Evolutionary conservation across 805 yeast species (phyloP).

Genomic region (Maudiozyma serrabonitensis): DNA sequence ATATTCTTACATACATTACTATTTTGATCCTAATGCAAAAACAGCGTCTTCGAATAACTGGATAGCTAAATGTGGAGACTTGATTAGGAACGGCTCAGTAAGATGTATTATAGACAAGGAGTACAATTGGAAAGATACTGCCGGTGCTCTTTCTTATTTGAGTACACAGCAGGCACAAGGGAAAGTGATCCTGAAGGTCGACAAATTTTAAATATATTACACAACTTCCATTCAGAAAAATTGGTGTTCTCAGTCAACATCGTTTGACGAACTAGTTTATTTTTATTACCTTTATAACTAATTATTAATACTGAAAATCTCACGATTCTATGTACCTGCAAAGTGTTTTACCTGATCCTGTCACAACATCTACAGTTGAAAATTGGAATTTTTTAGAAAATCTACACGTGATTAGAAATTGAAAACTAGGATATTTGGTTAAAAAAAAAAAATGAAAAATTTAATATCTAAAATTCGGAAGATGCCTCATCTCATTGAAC

Average conservation of each 20-base stretch:
- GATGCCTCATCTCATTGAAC: not conserved
- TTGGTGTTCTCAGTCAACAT: not conserved
- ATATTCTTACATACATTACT: slow-evolving; percentile 30
- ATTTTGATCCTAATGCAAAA: slow-evolving; percentile 27
- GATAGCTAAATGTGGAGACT: slow-evolving; percentile 34
- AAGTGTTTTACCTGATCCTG: too few species aligned
- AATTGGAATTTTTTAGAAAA: too few species aligned
- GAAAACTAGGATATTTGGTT: too few species aligned
- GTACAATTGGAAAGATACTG: slow-evolving; percentile 44
- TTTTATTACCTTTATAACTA: too few species aligned
- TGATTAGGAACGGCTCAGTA: slow-evolving; percentile 39
- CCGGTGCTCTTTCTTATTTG: slow-evolving; percentile 46
- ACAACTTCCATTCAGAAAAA: not conserved
- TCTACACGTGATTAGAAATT: too few species aligned
- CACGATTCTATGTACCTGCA: too few species aligned
- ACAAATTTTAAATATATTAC: slow-evolving; percentile 25
- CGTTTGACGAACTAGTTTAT: not conserved
- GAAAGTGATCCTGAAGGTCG: slow-evolving; percentile 49
- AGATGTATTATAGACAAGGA: slow-evolving; percentile 45
- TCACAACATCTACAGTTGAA: too few species aligned
- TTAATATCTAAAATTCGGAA: not conserved
- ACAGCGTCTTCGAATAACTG: slow-evolving; percentile 29
- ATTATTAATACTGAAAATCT: too few species aligned
- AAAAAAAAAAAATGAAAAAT: not conserved
- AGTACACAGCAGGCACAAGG: slow-evolving; percentile 50